Conservation (phyloP, 129 eudicot species). For the Apium graveolens region DNA sequence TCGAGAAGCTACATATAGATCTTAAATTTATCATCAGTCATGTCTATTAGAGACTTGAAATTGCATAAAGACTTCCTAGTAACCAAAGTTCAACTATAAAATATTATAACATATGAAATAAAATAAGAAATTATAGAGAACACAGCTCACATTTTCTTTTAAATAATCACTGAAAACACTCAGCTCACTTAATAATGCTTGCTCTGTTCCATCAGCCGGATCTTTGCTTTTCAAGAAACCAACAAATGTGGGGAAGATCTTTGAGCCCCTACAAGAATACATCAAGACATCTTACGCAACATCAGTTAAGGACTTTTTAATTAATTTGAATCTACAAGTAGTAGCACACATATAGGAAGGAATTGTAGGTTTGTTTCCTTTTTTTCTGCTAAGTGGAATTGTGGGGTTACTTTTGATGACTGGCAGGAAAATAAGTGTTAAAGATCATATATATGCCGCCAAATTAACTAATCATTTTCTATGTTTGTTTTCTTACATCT, state of each 20-base stretch:
- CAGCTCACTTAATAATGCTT: slow-evolving; percentile 66
- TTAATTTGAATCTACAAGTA: background rate
- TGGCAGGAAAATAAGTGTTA: background rate
- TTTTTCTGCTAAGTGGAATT: background rate
- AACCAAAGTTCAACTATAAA: background rate
- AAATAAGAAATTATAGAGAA: background rate
- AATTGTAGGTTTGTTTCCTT: background rate
- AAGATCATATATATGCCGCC: background rate
- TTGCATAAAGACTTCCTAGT: background rate
- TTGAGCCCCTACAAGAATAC: slow-evolving; percentile 63
- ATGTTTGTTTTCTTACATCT: background rate
- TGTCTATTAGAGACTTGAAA: background rate
- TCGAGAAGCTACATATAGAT: background rate
- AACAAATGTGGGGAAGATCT: slow-evolving; percentile 76
- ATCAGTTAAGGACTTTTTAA: background rate
- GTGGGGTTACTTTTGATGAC: background rate
- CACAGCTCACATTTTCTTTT: slow-evolving; percentile 68
- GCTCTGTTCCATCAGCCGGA: slow-evolving; percentile 85
- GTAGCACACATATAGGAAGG: background rate
- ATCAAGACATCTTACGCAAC: slow-evolving; percentile 5
- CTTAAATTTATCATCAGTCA: background rate
- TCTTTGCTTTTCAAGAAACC: slow-evolving; percentile 96
- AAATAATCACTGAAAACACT: slow-evolving; percentile 59
- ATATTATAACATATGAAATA: background rate
- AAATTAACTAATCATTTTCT: background rate